Conservation (phyloP, 1,284 basidiomycete species). For the Boletus albobrunnescens region DNA sequence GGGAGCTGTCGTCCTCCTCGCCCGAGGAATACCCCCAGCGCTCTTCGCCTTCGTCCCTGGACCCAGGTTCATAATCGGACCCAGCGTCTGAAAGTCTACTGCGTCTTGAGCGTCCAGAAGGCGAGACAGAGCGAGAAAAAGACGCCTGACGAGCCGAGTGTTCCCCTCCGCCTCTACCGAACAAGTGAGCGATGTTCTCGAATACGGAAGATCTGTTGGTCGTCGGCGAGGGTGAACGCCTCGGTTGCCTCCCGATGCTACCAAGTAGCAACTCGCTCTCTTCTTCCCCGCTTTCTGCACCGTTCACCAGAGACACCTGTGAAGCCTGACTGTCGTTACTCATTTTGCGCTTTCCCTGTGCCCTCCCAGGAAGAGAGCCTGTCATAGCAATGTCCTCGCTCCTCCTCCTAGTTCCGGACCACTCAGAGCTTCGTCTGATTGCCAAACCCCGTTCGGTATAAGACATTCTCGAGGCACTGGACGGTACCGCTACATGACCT, state of each 20-base stretch:
- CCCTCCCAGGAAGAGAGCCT: conserved; percentile 28
- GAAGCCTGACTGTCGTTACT: conserved; percentile 50
- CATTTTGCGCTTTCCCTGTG: conserved; percentile 37
- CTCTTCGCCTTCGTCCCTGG: conserved; percentile 55
- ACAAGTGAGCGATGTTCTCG: conserved; percentile 67
- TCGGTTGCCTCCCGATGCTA: conserved; percentile 25
- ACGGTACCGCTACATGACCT: conserved; percentile 64
- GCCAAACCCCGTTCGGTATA: conserved; percentile 45
- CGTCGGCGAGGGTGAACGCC: conserved; percentile 38
- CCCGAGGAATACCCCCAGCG: conserved; percentile 79
- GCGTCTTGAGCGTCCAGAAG: conserved; percentile 50
- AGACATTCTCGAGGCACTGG: conserved; percentile 75
- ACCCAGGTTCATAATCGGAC: conserved; percentile 55
- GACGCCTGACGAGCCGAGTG: conserved; percentile 48
- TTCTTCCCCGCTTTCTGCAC: conserved; percentile 20
- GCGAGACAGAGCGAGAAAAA: conserved; percentile 50
- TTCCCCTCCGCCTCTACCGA: conserved; percentile 48
- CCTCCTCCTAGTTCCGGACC: conserved; percentile 47
- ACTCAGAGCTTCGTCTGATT: conserved; percentile 52
- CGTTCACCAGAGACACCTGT: conserved; percentile 28
- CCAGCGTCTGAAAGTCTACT: conserved; percentile 53
- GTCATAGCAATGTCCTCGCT: conserved; percentile 44
- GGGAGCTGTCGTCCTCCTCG: conserved; percentile 51
- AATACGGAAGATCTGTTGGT: conserved; percentile 54
- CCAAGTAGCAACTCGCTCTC: conserved; percentile 24